Conservation (phyloP, 495 filamentous ascomycete genomes). For the Extremus antarcticus region DNA sequence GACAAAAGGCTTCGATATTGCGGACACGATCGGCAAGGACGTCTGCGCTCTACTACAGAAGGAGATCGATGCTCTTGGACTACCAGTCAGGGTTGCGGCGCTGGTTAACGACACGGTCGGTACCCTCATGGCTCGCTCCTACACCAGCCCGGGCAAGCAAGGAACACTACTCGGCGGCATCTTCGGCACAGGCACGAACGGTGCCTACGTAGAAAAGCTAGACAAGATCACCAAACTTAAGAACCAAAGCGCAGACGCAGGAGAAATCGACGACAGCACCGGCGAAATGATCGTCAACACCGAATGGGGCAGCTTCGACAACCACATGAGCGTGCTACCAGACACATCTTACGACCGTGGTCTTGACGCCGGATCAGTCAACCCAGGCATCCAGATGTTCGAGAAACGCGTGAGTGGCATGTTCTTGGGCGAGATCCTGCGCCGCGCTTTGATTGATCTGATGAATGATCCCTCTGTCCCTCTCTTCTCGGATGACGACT, state of each 20-base stretch:
- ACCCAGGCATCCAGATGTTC: slow-evolving; percentile 97
- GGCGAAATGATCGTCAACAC: slow-evolving; percentile 97
- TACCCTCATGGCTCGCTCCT: slow-evolving; percentile 93
- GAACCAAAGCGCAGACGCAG: slow-evolving; percentile 37
- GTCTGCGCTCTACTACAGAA: slow-evolving; percentile 80
- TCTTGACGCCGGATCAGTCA: slow-evolving; percentile 69
- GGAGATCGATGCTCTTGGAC: slow-evolving; percentile 77
- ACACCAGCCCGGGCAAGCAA: slow-evolving; percentile 81
- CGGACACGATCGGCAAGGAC: slow-evolving; percentile 84
- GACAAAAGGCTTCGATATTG: slow-evolving; percentile 97
- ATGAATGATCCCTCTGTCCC: slow-evolving; percentile 48
- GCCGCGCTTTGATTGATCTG: slow-evolving; percentile 54
- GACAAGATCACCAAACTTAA: slow-evolving; percentile 55
- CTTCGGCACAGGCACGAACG: slow-evolving; percentile 90
- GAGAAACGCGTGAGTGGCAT: slow-evolving; percentile 97
- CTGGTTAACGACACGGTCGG: slow-evolving; percentile 97
- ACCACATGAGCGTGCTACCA: slow-evolving; percentile 75
- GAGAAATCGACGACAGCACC: slow-evolving; percentile 58
- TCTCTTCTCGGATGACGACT: slow-evolving; percentile 60
- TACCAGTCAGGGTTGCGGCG: slow-evolving; percentile 87
- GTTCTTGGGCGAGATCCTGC: slow-evolving; percentile 93
- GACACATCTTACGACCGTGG: slow-evolving; percentile 71
- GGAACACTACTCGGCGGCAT: slow-evolving; percentile 84
- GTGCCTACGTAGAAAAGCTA: slow-evolving; percentile 77
- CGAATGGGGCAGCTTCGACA: slow-evolving; percentile 98